These are phyloP conservation scores for Penicillium frequentans DNA, from an alignment of 2,329 filamentous ascomycete species.

Conservation along the genomic window DNA sequence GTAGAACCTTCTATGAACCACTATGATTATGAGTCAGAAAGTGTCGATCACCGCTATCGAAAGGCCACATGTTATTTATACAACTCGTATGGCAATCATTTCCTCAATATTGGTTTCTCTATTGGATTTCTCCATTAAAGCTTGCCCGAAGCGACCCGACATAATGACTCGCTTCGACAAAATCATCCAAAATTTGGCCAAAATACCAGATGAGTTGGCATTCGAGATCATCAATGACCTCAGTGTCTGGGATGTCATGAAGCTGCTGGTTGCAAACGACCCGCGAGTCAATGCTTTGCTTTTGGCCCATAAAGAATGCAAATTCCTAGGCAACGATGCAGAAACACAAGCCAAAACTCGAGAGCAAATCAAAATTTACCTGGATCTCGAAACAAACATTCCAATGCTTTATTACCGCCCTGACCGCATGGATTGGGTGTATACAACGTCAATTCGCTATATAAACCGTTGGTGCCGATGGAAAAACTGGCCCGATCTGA, in stretches of 20 bases:
- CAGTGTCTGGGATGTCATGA: conserved; percentile 18
- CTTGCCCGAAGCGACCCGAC: no score
- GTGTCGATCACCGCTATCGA: neutral
- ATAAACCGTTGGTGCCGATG: neutral
- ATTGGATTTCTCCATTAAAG: no score
- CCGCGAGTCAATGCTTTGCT: conserved; percentile 7
- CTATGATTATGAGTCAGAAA: neutral
- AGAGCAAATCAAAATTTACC: neutral
- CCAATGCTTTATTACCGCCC: neutral
- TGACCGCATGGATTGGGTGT: neutral
- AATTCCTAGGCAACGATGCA: conserved; percentile 5
- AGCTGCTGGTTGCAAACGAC: conserved; percentile 9
- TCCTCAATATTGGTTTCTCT: no score
- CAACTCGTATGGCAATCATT: no score
- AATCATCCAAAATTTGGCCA: neutral
- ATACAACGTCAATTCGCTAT: neutral
- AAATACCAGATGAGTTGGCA: conserved; percentile 19
- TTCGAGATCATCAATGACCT: conserved; percentile 23
- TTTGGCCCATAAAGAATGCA: conserved; percentile 7
- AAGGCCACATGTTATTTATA: neutral
- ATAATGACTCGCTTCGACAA: no score
- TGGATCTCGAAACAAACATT: neutral
- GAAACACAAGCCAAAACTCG: neutral
- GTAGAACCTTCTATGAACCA: neutral
- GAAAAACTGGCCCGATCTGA: no score